Evolutionary conservation across 73 alveolate species (phyloP).

Genomic region (Paramecium primaurelia): DNA sequence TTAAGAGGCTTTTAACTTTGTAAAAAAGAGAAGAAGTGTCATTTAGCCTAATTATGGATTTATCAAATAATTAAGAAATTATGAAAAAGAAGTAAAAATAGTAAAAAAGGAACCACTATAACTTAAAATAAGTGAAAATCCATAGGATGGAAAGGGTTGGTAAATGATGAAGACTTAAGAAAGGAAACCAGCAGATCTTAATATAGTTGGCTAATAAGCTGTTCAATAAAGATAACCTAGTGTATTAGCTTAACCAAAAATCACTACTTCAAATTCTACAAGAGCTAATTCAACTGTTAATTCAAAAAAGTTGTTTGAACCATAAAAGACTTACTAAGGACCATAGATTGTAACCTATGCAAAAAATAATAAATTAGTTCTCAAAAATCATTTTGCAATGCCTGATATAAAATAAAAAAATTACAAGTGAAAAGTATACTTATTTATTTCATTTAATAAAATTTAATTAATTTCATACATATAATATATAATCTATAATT

Average conservation of each 20-base stretch:
- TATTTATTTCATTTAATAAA: not conserved
- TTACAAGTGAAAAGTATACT: not conserved
- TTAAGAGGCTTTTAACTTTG: constrained; percentile 78
- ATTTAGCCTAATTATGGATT: constrained; percentile 90
- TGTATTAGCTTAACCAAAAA: not conserved
- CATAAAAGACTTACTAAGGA: not conserved
- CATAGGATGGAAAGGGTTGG: not conserved
- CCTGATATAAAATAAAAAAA: not conserved
- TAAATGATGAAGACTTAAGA: not conserved
- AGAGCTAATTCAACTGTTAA: not conserved
- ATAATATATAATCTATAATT: not conserved
- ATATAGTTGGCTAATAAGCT: not conserved
- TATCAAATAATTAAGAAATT: constrained; percentile 72
- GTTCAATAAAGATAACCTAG: not conserved
- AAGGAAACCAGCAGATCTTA: not conserved
- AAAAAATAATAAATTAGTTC: not conserved
- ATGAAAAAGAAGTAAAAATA: constrained; percentile 66
- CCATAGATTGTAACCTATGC: not conserved
- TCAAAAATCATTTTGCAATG: not conserved
- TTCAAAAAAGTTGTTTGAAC: not conserved
- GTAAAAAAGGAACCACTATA: not conserved
- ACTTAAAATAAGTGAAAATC: not conserved
- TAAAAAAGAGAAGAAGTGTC: constrained; percentile 80
- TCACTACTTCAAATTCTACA: not conserved
- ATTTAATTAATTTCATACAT: not conserved